phyloP scores from a whole-genome alignment of 1,139 yeast genomes.

The Hemisphaericaspora xylanilytica region DNA sequence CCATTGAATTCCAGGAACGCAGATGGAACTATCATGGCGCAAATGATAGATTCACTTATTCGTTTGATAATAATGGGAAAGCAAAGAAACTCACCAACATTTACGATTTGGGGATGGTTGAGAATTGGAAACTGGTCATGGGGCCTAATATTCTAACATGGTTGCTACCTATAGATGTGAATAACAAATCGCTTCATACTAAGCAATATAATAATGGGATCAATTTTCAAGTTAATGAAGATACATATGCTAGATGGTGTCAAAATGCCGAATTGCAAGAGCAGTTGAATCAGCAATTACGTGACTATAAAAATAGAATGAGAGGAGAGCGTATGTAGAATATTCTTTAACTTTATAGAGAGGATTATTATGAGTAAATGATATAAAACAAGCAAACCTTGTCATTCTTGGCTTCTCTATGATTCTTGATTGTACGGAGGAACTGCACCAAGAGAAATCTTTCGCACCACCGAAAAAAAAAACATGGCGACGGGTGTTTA shows the following conservation, averaged over 20 bases:
- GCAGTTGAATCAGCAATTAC: conserved; percentile 46
- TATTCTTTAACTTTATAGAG: too few relatives aligned
- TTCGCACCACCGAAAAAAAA: neutral
- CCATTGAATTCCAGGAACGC: conserved; percentile 70
- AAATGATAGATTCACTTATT: conserved; percentile 27
- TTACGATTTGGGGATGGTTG: conserved; percentile 64
- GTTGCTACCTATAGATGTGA: conserved; percentile 60
- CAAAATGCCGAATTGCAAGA: conserved; percentile 46
- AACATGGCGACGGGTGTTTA: neutral
- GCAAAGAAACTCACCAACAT: conserved; percentile 53
- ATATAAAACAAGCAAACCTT: too few relatives aligned
- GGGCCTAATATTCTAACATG: conserved; percentile 65
- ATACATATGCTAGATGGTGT: conserved; percentile 38
- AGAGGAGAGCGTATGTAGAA: conserved; percentile 17
- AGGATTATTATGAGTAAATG: too few relatives aligned
- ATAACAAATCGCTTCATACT: conserved; percentile 23
- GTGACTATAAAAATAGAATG: conserved; percentile 24
- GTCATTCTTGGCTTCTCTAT: too few relatives aligned
- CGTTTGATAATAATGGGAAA: conserved; percentile 35
- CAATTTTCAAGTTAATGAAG: conserved; percentile 48
- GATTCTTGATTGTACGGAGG: too few relatives aligned
- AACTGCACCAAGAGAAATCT: too few relatives aligned
- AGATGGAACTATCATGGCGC: conserved; percentile 47
- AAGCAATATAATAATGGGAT: conserved; percentile 44
- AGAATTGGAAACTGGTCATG: conserved; percentile 71